Evolutionary conservation across 495 filamentous ascomycete genomes (phyloP).

Genomic region (Xylona heveae): DNA sequence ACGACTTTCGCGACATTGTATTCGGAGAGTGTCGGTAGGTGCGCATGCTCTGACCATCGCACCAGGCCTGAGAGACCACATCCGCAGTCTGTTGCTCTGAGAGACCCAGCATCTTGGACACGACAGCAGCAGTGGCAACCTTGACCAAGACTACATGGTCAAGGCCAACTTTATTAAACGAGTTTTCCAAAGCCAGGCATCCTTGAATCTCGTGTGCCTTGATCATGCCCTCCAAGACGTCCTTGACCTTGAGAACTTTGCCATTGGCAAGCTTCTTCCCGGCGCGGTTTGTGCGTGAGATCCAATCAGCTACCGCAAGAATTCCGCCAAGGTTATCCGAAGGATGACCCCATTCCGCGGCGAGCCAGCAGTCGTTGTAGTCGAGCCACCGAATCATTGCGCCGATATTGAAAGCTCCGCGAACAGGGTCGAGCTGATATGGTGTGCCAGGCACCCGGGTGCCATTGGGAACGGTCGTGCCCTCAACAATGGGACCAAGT

Average conservation of each 20-base stretch:
- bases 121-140: conserved; percentile 85
- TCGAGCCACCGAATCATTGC: conserved; percentile 97
- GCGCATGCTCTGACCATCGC: conserved; percentile 84
- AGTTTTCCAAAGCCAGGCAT: conserved; percentile 89
- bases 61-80: conserved; percentile 91
- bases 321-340: conserved; percentile 95
- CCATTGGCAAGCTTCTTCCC: conserved; percentile 72
- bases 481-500: conserved; percentile 80
- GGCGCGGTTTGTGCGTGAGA: conserved; percentile 83
- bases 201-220: conserved; percentile 99
- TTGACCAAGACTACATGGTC: conserved; percentile 98
- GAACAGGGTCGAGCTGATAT: conserved; percentile 86
- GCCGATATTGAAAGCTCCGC: conserved; percentile 96
- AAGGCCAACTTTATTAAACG: conserved; percentile 91
- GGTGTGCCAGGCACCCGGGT: conserved; percentile 79
- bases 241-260: conserved; percentile 65
- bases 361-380: conserved; percentile 99
- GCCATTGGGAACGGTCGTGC: conserved; percentile 83
- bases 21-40: conserved; percentile 96
- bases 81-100: conserved; percentile 80
- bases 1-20: conserved; percentile 98
- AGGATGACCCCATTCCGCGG: conserved; percentile 96
- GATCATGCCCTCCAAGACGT: conserved; percentile 96
- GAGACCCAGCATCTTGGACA: conserved; percentile 82
- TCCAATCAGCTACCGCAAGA: conserved; percentile 90